A percentile compares a stretch with the other conserved stretches of the same genome.
Evolutionary conservation across 2,329 filamentous ascomycete genomes (phyloP).

Genomic region (Ophiostoma quercus): DNA sequence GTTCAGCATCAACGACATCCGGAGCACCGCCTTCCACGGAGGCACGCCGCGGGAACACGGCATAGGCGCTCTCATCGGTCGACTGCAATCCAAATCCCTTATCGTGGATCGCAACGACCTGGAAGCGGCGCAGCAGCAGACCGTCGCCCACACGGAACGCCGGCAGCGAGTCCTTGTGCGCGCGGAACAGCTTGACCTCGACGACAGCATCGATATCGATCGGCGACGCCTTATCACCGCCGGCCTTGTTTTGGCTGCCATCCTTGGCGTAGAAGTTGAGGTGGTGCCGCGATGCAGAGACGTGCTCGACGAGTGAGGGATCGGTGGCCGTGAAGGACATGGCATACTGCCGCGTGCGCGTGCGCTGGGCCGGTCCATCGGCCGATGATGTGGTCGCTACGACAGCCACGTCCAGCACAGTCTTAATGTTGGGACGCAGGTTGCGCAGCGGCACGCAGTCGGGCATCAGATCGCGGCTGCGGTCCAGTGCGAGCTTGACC

Average conservation of each 20-base stretch:
- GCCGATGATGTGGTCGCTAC: constrained; percentile 44
- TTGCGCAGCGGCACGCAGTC: constrained; percentile 50
- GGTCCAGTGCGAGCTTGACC: constrained; percentile 44
- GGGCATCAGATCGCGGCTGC: constrained; percentile 46
- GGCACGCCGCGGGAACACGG: constrained; percentile 44
- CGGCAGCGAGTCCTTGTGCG: constrained; percentile 54
- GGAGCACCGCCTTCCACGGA: constrained; percentile 31
- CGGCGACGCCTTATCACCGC: not conserved
- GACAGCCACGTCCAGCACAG: constrained; percentile 50
- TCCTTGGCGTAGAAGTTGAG: constrained; percentile 34
- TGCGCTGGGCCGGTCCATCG: constrained; percentile 43
- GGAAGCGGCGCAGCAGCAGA: constrained; percentile 53
- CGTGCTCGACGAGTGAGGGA: constrained; percentile 31
- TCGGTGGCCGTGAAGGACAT: constrained; percentile 55
- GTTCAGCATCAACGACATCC: not conserved
- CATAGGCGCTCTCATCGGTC: constrained; percentile 56
- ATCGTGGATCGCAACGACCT: constrained; percentile 48
- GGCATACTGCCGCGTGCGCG: constrained; percentile 55
- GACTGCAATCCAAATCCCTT: constrained; percentile 53
- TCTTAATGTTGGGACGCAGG: constrained; percentile 46
- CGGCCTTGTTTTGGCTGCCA: not conserved
- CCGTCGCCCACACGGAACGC: constrained; percentile 52
- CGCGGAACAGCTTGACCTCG: constrained; percentile 54
- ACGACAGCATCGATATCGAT: constrained; percentile 44
- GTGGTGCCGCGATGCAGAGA: constrained; percentile 17